Percentiles rank a stretch among this genome's conserved stretches.
phyloP scores from a whole-genome alignment of 164 flowering plant species.

The Nymphaea colorata region DNA sequence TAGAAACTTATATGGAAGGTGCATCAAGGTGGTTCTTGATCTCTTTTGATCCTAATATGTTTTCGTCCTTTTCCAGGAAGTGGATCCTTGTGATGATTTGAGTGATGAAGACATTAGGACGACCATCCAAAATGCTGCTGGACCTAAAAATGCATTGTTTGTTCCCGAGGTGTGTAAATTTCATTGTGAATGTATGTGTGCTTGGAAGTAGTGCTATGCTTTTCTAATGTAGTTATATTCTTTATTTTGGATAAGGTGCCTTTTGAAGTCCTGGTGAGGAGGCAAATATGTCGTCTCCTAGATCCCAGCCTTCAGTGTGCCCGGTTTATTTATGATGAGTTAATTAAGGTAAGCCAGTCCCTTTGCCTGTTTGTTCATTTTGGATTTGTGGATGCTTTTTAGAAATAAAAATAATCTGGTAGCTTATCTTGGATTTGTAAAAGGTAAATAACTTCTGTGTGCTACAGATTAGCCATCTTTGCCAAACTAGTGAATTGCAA shows the following conservation, averaged over 20 bases:
- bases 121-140: constrained; percentile 96
- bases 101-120: constrained; percentile 92
- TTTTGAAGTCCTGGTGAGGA: constrained; percentile 81
- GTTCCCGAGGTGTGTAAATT: constrained; percentile 73
- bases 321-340: constrained; percentile 79
- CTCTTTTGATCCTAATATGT: too few relatives aligned
- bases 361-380: not conserved
- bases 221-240: not conserved
- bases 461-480: constrained; percentile 80
- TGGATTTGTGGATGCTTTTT: not conserved
- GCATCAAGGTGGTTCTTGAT: not conserved
- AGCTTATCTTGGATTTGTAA: not conserved
- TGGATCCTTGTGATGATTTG: constrained; percentile 96
- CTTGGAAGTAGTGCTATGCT: not conserved
- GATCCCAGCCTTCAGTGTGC: constrained; percentile 99
- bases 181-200: not conserved
- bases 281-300: constrained; percentile 79
- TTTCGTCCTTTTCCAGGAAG: constrained; percentile 42
- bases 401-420: not conserved
- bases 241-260: constrained; percentile 44
- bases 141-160: constrained; percentile 81
- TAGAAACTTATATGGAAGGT: too few relatives aligned
- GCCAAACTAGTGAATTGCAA: constrained; percentile 63
- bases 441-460: not conserved
- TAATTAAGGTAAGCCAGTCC: constrained; percentile 47